Base-by-base conservation (phyloP, 164 flowering plant genomes). In the Umbellularia californica region DNA sequence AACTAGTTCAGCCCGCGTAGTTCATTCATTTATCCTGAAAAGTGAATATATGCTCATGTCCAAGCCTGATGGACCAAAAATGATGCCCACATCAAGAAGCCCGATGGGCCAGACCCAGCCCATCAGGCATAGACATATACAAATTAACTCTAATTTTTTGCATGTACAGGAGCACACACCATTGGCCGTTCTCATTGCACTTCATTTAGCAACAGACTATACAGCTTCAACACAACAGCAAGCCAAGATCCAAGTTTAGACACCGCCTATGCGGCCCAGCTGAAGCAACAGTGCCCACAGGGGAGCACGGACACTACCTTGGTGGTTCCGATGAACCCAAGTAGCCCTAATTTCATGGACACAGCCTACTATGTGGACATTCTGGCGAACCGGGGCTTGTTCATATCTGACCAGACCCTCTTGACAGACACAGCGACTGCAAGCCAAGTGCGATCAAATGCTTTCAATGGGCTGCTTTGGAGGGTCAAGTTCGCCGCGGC, bases 331-430 rank as follows among this genome's bases (percentile, higher is more conserved):
- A 83, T 87, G 82, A 71, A 86, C 79, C 24, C 28, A 0, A 24
- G 23, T 0, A 85, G 75, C 71, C 87, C 88, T 10, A 68, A 1
- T 25, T 27, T 13, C 12, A 25, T 72, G 3, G 89, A 87, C 17
- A 60, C 14, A 0, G 69, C 72, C 19, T 88, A 87, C 78, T 88
- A 85, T 70, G 6, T 0, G 0, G 83, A 78, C 72, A 62, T 88
- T 5, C 47, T 66, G 14, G 71, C 27, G 10, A 79, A 85, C 74
- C 75, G 78, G 3, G 90, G 88, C 4, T 58, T 88, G 72, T 79
- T 88, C 64, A 80, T 79, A 2, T 90, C 95, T 0, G 94, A 90
- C 70, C 90, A 88, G 64, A 76, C 84, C 3, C 87, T 90, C 3
- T 9, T 85, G 24, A 73, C 86, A 2, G 70, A 71, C 65, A 2